Evolutionary conservation across 1,284 basidiomycete species (phyloP), one percentile per base, ranked within the genome.

Genomic region (Pterulicium gracile): DNA sequence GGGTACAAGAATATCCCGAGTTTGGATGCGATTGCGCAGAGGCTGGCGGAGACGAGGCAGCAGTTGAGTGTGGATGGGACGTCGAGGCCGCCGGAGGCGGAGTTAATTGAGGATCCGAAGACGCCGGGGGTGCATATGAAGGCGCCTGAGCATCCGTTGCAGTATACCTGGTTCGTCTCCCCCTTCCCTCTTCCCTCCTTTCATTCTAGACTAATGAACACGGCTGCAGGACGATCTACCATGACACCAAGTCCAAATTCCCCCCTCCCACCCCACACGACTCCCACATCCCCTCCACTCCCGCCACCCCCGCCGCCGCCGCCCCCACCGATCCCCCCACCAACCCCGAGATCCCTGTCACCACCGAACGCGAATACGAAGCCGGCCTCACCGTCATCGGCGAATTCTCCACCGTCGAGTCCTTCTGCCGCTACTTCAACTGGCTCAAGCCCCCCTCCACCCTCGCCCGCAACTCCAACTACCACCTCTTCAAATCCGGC

Each of bases 371-470:
- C 21, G 78, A 82, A 49, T 88, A 92, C 61, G 82, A 88, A 62
- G 81, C 84, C 2, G 77, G 85, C 0, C 65, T 90, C 45, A 84
- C 77, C 13, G 77, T 88, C 47, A 77, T 88, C 52, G 87, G 88
- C 52, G 80, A 83, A 54, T 86, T 91, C 63, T 73, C 79, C 56
- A 88, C 90, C 13, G 88, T 96, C 47, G 88, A 96, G 63, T 77
- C 81, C 20, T 96, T 93, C 69, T 93, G 90, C 58, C 77, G 87
- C n/a, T 88, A 91, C 66, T 88, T 94, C 70, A 92, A 94, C 65
- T 94, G 92, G 79, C 77, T 95, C 50, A 89, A 91, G 61, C 83
- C 87, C 1, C 93, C 93, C 1, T 91, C 88, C 42, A 79, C 80
- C 54, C 77, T 96, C 32, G 87, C 90, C 54, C 81, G 81, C 54